Percentiles rank a stretch among this genome's conserved stretches.
These are phyloP conservation scores for Astragalus membranaceus DNA, from an alignment of 306 rosid genomes.

Conservation along the genomic window DNA sequence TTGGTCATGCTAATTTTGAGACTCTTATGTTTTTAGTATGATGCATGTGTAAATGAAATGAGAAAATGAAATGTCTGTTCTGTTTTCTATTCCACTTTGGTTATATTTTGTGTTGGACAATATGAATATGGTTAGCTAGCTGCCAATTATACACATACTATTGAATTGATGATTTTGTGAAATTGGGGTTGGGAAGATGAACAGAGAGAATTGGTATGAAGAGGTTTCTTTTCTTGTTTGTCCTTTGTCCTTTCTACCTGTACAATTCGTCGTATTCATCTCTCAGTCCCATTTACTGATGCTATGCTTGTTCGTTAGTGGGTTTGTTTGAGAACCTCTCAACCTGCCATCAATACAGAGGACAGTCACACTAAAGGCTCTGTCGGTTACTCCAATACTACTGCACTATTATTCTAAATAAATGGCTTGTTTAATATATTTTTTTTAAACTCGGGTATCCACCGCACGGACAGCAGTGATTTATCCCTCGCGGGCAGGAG, in stretches of 20 bases:
- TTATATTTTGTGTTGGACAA: not conserved
- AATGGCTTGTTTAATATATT: no score
- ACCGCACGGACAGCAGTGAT: no score
- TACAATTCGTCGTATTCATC: not conserved
- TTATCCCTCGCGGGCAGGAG: no score
- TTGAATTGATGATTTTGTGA: no score
- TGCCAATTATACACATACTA: not conserved
- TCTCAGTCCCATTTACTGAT: not conserved
- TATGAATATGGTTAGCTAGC: not conserved
- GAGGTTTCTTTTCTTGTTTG: no score
- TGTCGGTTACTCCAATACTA: no score
- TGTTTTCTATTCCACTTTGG: not conserved
- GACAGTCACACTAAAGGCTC: no score
- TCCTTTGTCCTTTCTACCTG: not conserved
- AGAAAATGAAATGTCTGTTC: not conserved
- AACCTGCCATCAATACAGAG: not conserved
- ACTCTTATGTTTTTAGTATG: not conserved
- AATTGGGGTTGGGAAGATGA: no score
- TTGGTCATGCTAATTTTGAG: not conserved
- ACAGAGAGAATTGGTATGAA: no score
- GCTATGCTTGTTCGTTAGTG: not conserved
- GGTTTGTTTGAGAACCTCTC: not conserved
- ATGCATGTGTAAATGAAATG: not conserved
- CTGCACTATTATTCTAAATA: no score
- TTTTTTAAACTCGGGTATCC: no score